Evolutionary conservation across 495 filamentous ascomycete genomes (phyloP).

Genomic region (Hypoxylon subgilvum): DNA sequence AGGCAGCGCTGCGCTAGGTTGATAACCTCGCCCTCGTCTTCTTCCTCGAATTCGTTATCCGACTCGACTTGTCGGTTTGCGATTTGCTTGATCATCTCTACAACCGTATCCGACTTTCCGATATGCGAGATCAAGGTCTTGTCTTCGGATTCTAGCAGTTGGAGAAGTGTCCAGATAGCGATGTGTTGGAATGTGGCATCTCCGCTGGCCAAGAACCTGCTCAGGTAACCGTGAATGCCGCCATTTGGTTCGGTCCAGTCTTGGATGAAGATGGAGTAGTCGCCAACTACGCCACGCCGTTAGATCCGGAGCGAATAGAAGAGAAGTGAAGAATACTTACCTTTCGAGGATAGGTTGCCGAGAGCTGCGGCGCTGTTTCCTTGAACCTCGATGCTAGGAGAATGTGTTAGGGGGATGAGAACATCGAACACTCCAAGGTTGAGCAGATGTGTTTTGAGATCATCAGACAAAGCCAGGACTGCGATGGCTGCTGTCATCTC

Average conservation of each 20-base stretch:
- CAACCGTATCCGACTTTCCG: slow-evolving; percentile 82
- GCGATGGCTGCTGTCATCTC: slow-evolving; percentile 99
- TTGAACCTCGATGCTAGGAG: slow-evolving; percentile 95
- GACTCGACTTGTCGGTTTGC: slow-evolving; percentile 89
- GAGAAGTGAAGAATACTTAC: slow-evolving; percentile 55
- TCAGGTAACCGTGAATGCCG: slow-evolving; percentile 93
- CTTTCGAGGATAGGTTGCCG: slow-evolving; percentile 96
- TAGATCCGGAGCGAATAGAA: not conserved
- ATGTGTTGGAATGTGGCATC: slow-evolving; percentile 99
- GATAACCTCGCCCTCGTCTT: slow-evolving; percentile 89
- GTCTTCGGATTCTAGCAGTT: slow-evolving; percentile 93
- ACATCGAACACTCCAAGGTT: slow-evolving; percentile 96
- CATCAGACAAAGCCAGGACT: slow-evolving; percentile 94
- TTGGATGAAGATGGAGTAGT: slow-evolving; percentile 93
- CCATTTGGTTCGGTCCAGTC: slow-evolving; percentile 92
- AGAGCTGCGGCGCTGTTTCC: slow-evolving; percentile 96
- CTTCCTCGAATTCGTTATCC: slow-evolving; percentile 85
- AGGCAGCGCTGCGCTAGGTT: slow-evolving; percentile 87
- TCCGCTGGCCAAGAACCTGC: slow-evolving; percentile 87
- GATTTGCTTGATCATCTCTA: slow-evolving; percentile 88
- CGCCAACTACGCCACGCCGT: slow-evolving; percentile 70
- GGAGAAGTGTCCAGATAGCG: slow-evolving; percentile 95
- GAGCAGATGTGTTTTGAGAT: slow-evolving; percentile 90
- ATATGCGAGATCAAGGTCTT: slow-evolving; percentile 82
- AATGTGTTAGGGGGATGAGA: slow-evolving; percentile 91